Evolutionary conservation across 2,329 filamentous ascomycete genomes (phyloP), one percentile per base, ranked within the genome.

Genomic region (Esteya vermicola): DNA sequence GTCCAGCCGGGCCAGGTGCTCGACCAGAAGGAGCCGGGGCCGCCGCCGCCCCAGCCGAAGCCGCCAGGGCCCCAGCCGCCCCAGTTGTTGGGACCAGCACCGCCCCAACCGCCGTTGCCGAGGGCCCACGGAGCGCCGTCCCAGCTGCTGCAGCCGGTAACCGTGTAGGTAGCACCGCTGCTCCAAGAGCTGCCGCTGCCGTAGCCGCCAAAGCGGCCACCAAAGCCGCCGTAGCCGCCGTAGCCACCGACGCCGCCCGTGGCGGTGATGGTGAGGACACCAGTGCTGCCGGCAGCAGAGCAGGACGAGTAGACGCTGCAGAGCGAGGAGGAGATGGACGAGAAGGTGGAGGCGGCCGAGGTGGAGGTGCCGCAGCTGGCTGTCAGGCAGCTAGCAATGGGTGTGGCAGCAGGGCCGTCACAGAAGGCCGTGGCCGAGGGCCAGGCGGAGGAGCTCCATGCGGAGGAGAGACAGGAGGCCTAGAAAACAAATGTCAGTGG

Each of bases 381-480:
- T 40, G 28, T 36, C 39, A 58, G 35, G 47, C 53, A 57, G 43
- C 45, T 45, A 21, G 50, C 45, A 4, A 55, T 47, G 26, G 46
- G 51, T 18, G 52, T 44, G 16, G 45, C 47, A 9, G 46, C 39
- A 19, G 43, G 25, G 16, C 45, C 35, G 27, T 40, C 39, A 48
- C 57, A 60, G 47, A 56, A 58, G 12, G 46, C 47, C 7, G 54
- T 53, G 2, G 57, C 51, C 0, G 52, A 46, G 3, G 57, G 55
- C 52, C 53, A 58, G 14, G 51, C 48, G 32, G 52, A 45, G 26
- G 53, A 45, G n/a, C 50, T 39, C 51, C 54, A 65, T 38, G 50
- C 52, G 3, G 61, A 61, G 9, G 61, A 62, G 36, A 65, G 53
- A 42, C 63, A 66, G 40, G 56, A 55, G 53, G 63, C 54, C 63